Conservation (phyloP, 1,284 basidiomycete species). For the Pascua guehoae region DNA sequence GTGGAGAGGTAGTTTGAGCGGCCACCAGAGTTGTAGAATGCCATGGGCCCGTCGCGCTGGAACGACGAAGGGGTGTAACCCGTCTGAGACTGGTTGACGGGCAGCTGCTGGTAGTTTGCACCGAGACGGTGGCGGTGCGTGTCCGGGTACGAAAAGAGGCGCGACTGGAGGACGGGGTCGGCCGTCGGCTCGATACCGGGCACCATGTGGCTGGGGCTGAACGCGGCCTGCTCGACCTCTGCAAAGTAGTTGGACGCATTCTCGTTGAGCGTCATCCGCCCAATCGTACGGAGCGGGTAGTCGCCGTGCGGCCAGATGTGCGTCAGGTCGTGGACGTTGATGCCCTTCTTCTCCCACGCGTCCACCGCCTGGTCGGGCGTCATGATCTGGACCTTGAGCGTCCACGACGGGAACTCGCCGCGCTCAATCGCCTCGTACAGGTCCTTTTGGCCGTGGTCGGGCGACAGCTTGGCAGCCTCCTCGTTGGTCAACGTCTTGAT, state of each 20-base stretch:
- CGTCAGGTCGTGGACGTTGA: constrained; percentile 70
- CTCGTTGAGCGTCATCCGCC: constrained; percentile 80
- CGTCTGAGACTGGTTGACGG: constrained; percentile 72
- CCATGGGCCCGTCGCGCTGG: constrained; percentile 58
- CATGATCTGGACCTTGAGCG: constrained; percentile 68
- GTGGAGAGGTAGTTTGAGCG: constrained; percentile 83
- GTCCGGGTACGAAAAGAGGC: constrained; percentile 92
- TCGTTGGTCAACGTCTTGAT: constrained; percentile 58
- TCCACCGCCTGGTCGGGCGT: constrained; percentile 80
- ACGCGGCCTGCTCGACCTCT: constrained; percentile 70
- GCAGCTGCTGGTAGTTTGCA: constrained; percentile 80
- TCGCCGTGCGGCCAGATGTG: constrained; percentile 82
- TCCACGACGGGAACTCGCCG: constrained; percentile 56
- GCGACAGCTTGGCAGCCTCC: constrained; percentile 55
- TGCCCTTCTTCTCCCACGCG: constrained; percentile 57
- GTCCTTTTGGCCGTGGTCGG: constrained; percentile 72
- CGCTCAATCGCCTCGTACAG: constrained; percentile 73
- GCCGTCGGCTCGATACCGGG: constrained; percentile 82
- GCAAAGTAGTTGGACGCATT: constrained; percentile 61
- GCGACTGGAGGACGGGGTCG: constrained; percentile 86
- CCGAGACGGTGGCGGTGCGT: constrained; percentile 72
- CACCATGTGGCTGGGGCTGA: constrained; percentile 69
- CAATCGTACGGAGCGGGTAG: constrained; percentile 79
- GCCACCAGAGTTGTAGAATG: constrained; percentile 70
- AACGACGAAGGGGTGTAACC: constrained; percentile 69